These are phyloP conservation scores for Sicyos edulis DNA, from an alignment of 306 rosid species.

Conservation along the genomic window DNA sequence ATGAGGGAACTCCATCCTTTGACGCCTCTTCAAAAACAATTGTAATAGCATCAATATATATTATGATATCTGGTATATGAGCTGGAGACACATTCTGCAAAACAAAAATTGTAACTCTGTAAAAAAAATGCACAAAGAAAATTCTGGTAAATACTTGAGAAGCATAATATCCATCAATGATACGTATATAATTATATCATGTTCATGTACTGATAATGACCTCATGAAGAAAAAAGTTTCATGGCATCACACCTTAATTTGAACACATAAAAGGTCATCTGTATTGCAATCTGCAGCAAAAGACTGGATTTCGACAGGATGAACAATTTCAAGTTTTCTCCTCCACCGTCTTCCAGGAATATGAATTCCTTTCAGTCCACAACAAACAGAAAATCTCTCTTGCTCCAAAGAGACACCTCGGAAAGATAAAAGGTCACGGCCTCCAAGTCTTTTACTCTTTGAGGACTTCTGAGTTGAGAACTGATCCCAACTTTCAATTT, in stretches of 20 bases:
- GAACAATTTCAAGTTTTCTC: constrained; percentile 81
- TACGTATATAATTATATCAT: background rate
- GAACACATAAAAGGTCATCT: constrained; percentile 80
- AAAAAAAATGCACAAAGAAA: background rate
- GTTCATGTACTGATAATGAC: background rate
- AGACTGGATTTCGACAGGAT: constrained; percentile 75
- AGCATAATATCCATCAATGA: background rate
- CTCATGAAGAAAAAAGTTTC: background rate
- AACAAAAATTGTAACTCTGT: constrained; percentile 23
- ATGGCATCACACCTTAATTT: constrained; percentile 69
- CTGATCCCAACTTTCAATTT: constrained; percentile 70
- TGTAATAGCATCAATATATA: constrained; percentile 83
- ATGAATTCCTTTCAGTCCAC: constrained; percentile 87
- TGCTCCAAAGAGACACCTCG: constrained; percentile 81
- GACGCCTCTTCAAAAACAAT: constrained; percentile 69
- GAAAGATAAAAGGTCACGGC: constrained; percentile 70
- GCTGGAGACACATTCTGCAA: constrained; percentile 81
- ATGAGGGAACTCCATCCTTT: constrained; percentile 48
- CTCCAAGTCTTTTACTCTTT: constrained; percentile 38
- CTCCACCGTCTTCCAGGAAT: constrained; percentile 94
- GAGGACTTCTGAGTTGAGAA: constrained; percentile 44
- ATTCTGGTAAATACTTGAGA: constrained; percentile 3
- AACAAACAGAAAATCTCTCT: constrained; percentile 81
- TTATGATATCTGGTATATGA: constrained; percentile 64
- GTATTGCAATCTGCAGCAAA: constrained; percentile 82